Evolutionary conservation across 805 yeast genomes (phyloP).

Genomic region (Wickerhamiella cacticola): DNA sequence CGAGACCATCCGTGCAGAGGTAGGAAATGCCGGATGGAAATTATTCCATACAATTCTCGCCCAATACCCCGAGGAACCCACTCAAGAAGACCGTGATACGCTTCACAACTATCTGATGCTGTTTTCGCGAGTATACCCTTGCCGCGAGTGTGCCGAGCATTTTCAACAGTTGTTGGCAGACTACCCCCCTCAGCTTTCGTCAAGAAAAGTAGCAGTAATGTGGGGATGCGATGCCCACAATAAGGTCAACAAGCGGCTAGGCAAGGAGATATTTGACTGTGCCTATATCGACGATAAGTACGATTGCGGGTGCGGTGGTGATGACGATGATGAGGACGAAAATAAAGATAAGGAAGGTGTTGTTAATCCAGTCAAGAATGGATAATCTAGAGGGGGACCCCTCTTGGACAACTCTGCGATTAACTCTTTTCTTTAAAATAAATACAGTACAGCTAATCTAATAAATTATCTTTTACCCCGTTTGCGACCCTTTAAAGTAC

Average conservation of each 20-base stretch:
- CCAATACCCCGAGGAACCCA: conserved; percentile 78
- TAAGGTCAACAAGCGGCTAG: conserved; percentile 61
- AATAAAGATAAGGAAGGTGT: neutral
- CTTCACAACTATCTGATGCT: conserved; percentile 51
- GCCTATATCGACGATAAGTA: conserved; percentile 74
- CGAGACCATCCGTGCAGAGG: conserved; percentile 64
- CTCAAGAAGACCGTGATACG: conserved; percentile 48
- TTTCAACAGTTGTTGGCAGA: conserved; percentile 56
- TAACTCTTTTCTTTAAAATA: neutral
- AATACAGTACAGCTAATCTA: neutral
- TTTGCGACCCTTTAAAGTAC: conserved; percentile 2
- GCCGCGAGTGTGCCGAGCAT: conserved; percentile 94
- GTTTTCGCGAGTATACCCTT: conserved; percentile 89
- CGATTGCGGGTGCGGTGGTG: conserved; percentile 83
- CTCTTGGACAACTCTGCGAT: neutral
- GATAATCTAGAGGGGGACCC: neutral
- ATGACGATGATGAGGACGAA: conserved; percentile 20
- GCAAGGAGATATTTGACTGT: conserved; percentile 71
- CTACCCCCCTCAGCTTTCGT: conserved; percentile 73
- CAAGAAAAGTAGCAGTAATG: conserved; percentile 69
- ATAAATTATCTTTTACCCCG: conserved; percentile 5
- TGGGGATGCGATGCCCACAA: conserved; percentile 97
- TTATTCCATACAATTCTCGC: conserved; percentile 85
- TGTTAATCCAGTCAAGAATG: conserved; percentile 9
- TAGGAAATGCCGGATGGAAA: conserved; percentile 89